Evolutionary conservation across 495 filamentous ascomycete species (phyloP), one percentile per base, ranked within the genome.

Genomic region (Saxophila tyrrhenica): DNA sequence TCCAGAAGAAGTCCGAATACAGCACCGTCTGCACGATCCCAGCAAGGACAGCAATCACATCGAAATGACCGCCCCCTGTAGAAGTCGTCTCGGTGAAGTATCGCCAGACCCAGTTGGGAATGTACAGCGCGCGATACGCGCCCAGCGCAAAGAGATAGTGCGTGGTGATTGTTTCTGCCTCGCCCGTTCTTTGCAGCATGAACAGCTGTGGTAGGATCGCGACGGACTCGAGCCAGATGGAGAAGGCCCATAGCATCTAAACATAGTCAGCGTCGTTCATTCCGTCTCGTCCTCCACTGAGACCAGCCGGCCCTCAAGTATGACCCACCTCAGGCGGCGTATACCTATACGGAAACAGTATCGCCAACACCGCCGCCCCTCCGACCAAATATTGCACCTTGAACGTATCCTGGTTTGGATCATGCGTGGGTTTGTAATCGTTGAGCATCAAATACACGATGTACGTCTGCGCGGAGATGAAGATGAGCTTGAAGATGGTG

Each of bases 1-100:
- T 95, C 76, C 87, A 98, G 76, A 98, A 98, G 74, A 98, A 98
- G 72, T 98, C 92, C 50, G 87, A 94, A 71, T 98, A 98, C 50
- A 97, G 75, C 24, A 97, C 69, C 19, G 92, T 97, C 75, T 98
- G 92, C 55, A 95, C 73, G 25, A 95, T 77, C 10, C 92, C 92
- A 9, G 92, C 92, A 38, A 89, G 55, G 42, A 94, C 82, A 1
- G 90, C 82, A 61, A 95, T 89, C 47, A 78, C 78, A 68, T 96
- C 89, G 54, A 83, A 79, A 71, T 83, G 80, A 25, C 73, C 72
- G 29, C 29, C 29, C 29, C n/a, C n/a, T n/a, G n/a, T n/a, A n/a
- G n/a, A n/a, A n/a, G n/a, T n/a, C 39, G 29, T 32, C 67, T 92
- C 88, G 41, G 77, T 72, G 58, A 85, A 74, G 69, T 94, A 96